Evolutionary conservation across 208 protist species (phyloP).

Genomic region (Trypanosoma rangeli): DNA sequence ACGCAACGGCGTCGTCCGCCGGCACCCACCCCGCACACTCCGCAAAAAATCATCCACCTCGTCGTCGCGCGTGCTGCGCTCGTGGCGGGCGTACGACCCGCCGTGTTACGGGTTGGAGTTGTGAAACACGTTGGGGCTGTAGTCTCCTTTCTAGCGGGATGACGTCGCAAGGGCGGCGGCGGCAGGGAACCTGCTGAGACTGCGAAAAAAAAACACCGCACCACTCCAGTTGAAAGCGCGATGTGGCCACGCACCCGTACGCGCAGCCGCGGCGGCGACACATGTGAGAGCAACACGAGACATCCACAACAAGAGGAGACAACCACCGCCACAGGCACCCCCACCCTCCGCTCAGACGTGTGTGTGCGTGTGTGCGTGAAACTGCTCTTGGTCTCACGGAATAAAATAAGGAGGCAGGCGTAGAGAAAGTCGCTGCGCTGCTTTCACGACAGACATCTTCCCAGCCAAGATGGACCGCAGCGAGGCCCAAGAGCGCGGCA

Average conservation of each 20-base stretch:
- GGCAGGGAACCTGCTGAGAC: background rate
- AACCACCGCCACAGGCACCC: background rate
- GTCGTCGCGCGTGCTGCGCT: constrained; percentile 85
- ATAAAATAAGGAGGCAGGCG: no score
- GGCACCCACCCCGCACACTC: constrained; percentile 75
- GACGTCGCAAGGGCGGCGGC: background rate
- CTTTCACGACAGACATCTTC: no score
- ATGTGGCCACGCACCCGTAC: background rate
- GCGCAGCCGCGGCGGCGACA: background rate
- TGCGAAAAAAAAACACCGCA: background rate
- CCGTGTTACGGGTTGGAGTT: constrained; percentile 88
- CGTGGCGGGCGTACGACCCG: constrained; percentile 76
- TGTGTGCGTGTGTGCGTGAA: no score
- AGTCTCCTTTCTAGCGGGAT: constrained; percentile 46
- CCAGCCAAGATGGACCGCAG: no score
- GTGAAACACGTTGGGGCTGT: constrained; percentile 85
- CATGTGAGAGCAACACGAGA: no score
- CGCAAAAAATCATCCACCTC: constrained; percentile 83
- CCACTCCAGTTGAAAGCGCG: background rate
- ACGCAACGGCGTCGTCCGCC: constrained; percentile 33
- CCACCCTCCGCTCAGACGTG: no score
- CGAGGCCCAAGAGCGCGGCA: no score
- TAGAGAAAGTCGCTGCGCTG: no score
- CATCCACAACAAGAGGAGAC: background rate
- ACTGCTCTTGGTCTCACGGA: no score